Percentiles rank a stretch among this genome's conserved stretches.
Conservation (phyloP, 1,284 basidiomycete genomes). For the Thelephora terrestris region DNA sequence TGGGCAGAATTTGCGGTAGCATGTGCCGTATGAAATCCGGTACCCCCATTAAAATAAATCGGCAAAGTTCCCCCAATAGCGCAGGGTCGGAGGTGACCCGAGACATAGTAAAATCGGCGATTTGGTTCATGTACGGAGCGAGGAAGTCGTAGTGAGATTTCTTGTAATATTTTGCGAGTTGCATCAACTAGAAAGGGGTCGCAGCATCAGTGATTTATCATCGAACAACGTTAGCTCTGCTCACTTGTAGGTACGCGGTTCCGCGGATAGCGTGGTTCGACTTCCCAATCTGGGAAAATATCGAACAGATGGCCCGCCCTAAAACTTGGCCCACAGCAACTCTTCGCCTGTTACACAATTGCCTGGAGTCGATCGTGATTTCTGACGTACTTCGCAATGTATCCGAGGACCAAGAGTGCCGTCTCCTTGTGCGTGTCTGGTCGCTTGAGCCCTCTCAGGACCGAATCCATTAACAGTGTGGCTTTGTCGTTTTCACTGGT, state of each 20-base stretch:
- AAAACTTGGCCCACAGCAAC: constrained; percentile 41
- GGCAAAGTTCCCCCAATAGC: constrained; percentile 52
- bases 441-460: constrained; percentile 38
- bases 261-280: constrained; percentile 59
- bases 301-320: constrained; percentile 49
- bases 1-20: constrained; percentile 58
- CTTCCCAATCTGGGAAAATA: constrained; percentile 63
- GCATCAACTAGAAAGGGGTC: constrained; percentile 39
- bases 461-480: constrained; percentile 34
- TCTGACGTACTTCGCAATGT: constrained; percentile 48
- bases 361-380: constrained; percentile 1
- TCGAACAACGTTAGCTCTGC: constrained; percentile 8
- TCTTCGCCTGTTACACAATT: constrained; percentile 23
- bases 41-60: constrained; percentile 44
- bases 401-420: constrained; percentile 46
- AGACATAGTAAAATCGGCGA: constrained; percentile 59
- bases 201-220: background rate
- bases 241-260: constrained; percentile 60
- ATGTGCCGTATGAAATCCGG: constrained; percentile 63
- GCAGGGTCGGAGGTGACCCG: constrained; percentile 49
- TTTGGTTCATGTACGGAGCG: constrained; percentile 57
- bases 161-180: constrained; percentile 44
- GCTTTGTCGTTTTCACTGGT: constrained; percentile 19
- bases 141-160: constrained; percentile 65
- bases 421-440: constrained; percentile 46